Conservation (phyloP, 176 grass and related monocot species). For the Rhynchospora breviuscula region DNA sequence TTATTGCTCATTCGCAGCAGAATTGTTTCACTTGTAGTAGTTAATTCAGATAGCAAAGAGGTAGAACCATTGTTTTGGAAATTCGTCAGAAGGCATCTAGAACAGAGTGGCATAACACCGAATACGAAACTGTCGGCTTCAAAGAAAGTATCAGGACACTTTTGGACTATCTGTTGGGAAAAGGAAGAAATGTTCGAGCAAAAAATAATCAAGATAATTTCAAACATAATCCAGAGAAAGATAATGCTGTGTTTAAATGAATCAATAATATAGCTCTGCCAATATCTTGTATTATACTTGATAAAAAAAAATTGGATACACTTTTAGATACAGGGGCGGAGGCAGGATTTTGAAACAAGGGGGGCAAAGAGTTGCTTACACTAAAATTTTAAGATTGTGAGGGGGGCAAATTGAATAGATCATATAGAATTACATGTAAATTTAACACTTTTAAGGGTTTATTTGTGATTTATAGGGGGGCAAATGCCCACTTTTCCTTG, state of each 20-base stretch:
- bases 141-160: constrained; percentile 73
- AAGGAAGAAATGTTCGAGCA: background rate
- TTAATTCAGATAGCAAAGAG: constrained; percentile 67
- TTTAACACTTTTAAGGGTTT: too few relatives aligned
- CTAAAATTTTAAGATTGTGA: too few relatives aligned
- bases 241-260: background rate
- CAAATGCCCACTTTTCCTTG: too few relatives aligned
- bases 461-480: too few relatives aligned
- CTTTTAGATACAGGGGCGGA: too few relatives aligned
- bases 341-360: too few relatives aligned
- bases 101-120: constrained; percentile 55
- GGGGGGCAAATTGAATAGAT: too few relatives aligned
- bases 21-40: constrained; percentile 49
- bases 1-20: constrained; percentile 51
- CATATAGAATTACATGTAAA: too few relatives aligned
- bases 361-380: too few relatives aligned
- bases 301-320: background rate
- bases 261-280: background rate
- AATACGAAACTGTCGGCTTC: constrained; percentile 58
- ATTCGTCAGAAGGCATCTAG: constrained; percentile 44
- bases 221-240: background rate
- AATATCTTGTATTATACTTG: background rate
- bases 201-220: background rate
- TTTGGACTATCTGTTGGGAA: constrained; percentile 50
- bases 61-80: constrained; percentile 49